phyloP scores from a whole-genome alignment of 768 basidiomycete species.

The Lactarius sanguifluus region DNA sequence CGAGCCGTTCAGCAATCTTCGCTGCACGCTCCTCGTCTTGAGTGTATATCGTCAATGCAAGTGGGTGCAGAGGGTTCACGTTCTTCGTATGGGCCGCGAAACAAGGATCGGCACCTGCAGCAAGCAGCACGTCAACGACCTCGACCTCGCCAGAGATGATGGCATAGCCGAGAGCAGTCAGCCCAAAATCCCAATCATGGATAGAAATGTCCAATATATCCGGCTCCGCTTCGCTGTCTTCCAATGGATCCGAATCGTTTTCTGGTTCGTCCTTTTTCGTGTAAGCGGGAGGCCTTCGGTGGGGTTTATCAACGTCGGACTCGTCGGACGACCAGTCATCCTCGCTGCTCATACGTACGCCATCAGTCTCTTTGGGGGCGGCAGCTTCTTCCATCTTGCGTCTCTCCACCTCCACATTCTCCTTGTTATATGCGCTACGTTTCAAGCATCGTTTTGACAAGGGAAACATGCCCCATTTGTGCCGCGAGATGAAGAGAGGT shows the following conservation, averaged over 20 bases:
- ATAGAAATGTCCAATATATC: slow-evolving; percentile 57
- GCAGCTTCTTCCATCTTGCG: slow-evolving; percentile 25
- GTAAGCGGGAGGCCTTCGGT: slow-evolving; percentile 32
- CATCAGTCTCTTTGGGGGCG: slow-evolving; percentile 18
- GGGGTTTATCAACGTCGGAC: slow-evolving; percentile 18
- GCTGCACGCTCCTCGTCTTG: slow-evolving; percentile 31
- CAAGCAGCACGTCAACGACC: slow-evolving; percentile 48
- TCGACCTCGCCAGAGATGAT: slow-evolving; percentile 47
- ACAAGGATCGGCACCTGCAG: slow-evolving; percentile 48
- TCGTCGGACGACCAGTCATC: slow-evolving; percentile 30
- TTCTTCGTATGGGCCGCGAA: slow-evolving; percentile 36
- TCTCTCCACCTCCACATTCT: slow-evolving; percentile 33
- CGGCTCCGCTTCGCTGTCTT: slow-evolving; percentile 49
- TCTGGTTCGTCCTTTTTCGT: slow-evolving; percentile 32
- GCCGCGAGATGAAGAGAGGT: slow-evolving; percentile 57
- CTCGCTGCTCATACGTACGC: slow-evolving; percentile 30
- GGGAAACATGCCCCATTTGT: slow-evolving; percentile 42
- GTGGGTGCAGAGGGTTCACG: slow-evolving; percentile 31
- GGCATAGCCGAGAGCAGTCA: slow-evolving; percentile 53
- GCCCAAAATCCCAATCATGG: slow-evolving; percentile 58
- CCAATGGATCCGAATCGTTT: slow-evolving; percentile 42
- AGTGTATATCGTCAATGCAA: slow-evolving; percentile 34
- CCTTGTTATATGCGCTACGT: slow-evolving; percentile 41
- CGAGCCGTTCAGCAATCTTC: slow-evolving; percentile 34
- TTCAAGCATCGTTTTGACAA: slow-evolving; percentile 53